These are phyloP conservation scores for Chenopodium berlandieri DNA, from an alignment of 148 eudicot genomes.

Conservation along the genomic window DNA sequence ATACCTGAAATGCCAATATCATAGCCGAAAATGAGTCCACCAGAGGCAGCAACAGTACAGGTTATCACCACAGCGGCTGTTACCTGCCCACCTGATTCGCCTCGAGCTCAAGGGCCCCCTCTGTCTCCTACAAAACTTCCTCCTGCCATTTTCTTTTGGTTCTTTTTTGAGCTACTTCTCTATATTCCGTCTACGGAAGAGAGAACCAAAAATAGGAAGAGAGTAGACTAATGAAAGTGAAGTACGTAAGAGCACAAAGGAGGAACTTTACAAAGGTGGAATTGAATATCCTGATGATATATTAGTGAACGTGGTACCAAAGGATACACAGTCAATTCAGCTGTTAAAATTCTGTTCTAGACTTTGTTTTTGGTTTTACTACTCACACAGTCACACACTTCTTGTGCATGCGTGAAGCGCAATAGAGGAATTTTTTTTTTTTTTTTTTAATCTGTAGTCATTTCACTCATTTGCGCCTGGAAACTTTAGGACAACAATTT, in stretches of 20 bases:
- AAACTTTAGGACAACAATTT: no score
- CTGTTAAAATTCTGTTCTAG: no score
- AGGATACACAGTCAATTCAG: no score
- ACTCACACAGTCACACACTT: no score
- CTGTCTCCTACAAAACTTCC: constrained; percentile 25
- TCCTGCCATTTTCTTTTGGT: constrained; percentile 17
- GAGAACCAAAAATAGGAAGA: not conserved
- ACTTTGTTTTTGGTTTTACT: no score
- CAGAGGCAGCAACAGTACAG: constrained; percentile 54
- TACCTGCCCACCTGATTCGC: constrained; percentile 24
- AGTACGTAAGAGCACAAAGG: no score
- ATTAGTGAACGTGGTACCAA: not conserved
- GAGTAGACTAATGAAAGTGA: not conserved
- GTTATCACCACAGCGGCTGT: constrained; percentile 45
- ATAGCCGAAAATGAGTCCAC: constrained; percentile 55
- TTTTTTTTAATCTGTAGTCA: no score
- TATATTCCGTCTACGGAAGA: not conserved
- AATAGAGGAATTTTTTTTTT: no score
- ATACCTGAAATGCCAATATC: constrained; percentile 58
- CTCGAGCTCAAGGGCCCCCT: not conserved
- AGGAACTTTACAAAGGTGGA: not conserved
- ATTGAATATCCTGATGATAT: not conserved
- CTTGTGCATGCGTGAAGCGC: no score
- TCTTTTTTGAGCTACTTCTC: not conserved
- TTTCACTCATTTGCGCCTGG: no score